A percentile compares a stretch with the other conserved stretches of the same genome.
Evolutionary conservation across 305 asterid species (phyloP).

Genomic region (Coffea humblotiana): DNA sequence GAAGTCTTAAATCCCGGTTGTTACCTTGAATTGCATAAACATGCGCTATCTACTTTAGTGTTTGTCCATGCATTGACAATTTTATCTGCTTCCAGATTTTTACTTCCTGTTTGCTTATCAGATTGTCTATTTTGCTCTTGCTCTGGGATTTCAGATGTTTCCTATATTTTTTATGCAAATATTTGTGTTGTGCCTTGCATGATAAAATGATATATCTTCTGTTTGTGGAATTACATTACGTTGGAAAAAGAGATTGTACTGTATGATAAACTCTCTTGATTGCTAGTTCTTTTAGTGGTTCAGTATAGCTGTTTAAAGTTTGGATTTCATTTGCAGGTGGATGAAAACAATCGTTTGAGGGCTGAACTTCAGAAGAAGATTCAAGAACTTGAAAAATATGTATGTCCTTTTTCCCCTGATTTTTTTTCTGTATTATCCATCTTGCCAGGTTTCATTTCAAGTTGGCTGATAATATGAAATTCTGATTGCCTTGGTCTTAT

Average conservation of each 20-base stretch:
- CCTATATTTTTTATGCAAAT: not conserved
- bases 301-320: not conserved
- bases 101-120: not conserved
- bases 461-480: not conserved
- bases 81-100: not conserved
- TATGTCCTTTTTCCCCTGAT: conserved; percentile 35
- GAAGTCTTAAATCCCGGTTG: not conserved
- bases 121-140: not conserved
- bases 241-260: not conserved
- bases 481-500: not conserved
- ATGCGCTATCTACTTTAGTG: not conserved
- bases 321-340: conserved; percentile 56
- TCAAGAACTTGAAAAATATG: conserved; percentile 74
- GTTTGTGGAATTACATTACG: not conserved
- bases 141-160: not conserved
- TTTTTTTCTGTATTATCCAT: not conserved
- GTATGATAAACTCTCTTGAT: not conserved
- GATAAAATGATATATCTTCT: not conserved
- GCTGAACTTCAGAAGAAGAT: conserved; percentile 75
- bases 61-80: not conserved
- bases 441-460: not conserved
- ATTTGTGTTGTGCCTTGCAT: not conserved
- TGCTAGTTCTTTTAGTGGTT: not conserved
- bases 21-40: not conserved
- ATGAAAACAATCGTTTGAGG: conserved; percentile 82